A percentile compares a stretch with the other conserved stretches of the same genome.
Evolutionary conservation across 2,329 filamentous ascomycete genomes (phyloP).

Genomic region (Blastomyces gilchristii): DNA sequence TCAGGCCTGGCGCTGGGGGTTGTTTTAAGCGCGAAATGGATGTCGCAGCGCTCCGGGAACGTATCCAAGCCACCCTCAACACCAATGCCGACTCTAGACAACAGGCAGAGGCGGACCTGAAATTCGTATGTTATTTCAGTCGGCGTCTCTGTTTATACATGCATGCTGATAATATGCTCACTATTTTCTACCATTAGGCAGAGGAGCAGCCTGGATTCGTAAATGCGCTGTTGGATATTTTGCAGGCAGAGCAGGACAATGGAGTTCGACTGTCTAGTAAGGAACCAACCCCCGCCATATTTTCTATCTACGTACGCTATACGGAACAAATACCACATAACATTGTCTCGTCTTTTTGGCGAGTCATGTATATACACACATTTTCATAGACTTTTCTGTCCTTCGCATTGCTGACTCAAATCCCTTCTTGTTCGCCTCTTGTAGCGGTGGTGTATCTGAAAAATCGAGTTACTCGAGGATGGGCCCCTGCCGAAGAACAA

Average conservation of each 20-base stretch:
- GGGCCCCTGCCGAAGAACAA: conserved; percentile 68
- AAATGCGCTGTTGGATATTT: conserved; percentile 79
- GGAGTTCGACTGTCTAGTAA: conserved; percentile 77
- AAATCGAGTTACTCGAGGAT: conserved; percentile 89
- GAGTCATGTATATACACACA: neutral
- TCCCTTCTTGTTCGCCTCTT: conserved; percentile 6
- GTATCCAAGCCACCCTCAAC: conserved; percentile 55
- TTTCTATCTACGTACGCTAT: neutral
- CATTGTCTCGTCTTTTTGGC: neutral
- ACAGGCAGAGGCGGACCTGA: conserved; percentile 55
- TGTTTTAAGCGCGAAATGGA: conserved; percentile 43
- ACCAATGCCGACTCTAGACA: conserved; percentile 51
- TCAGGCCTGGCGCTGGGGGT: conserved; percentile 26
- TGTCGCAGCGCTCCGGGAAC: conserved; percentile 50
- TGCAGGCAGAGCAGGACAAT: conserved; percentile 77
- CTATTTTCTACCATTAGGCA: conserved; percentile 47
- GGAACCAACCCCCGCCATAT: conserved; percentile 23
- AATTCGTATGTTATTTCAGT: conserved; percentile 44
- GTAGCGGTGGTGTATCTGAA: conserved; percentile 94
- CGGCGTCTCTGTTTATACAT: neutral
- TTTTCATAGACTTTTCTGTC: too few relatives aligned
- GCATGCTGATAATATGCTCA: conserved; percentile 2
- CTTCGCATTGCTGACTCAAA: neutral
- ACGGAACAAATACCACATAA: neutral
- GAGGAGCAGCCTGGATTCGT: conserved; percentile 85